A percentile compares a stretch with the other conserved stretches of the same genome.
Conservation (phyloP, 352 stramenopile genomes). For the Globisporangium recalcitrans region DNA sequence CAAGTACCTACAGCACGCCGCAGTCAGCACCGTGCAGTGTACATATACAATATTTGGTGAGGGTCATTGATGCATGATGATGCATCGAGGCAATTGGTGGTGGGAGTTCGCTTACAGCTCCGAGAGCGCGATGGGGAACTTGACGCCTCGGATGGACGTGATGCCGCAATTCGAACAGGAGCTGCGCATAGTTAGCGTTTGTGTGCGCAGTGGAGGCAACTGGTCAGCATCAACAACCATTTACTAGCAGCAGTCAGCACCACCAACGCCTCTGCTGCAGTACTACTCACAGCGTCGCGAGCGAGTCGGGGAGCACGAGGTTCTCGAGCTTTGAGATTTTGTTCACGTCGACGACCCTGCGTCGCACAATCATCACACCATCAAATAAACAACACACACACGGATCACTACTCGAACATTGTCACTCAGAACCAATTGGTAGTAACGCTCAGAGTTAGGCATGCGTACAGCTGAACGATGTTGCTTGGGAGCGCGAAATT, state of each 20-base stretch:
- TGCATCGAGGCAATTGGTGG: no score
- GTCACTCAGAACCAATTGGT: not conserved
- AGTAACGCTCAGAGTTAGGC: not conserved
- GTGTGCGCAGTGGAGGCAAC: not conserved
- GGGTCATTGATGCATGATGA: not conserved
- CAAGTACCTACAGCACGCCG: no score
- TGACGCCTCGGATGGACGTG: slow-evolving; percentile 20
- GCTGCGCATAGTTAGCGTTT: slow-evolving; percentile 2
- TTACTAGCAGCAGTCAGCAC: no score
- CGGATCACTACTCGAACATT: not conserved
- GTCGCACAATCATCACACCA: not conserved
- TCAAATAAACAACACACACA: not conserved
- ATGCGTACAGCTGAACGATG: slow-evolving; percentile 1
- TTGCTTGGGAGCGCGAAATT: not conserved
- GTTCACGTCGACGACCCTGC: slow-evolving; percentile 31
- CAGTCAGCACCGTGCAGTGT: no score
- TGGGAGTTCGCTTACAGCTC: slow-evolving; percentile 23
- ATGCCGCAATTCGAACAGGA: slow-evolving; percentile 20
- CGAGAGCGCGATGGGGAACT: slow-evolving; percentile 29
- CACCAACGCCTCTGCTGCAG: not conserved
- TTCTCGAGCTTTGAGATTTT: slow-evolving; percentile 29
- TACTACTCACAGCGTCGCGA: slow-evolving; percentile 27
- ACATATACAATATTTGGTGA: no score
- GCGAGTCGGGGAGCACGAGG: slow-evolving; percentile 33
- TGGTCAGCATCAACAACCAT: not conserved